These are phyloP conservation scores for Viola pubescens DNA, from an alignment of 441 rosid species.

Conservation along the genomic window DNA sequence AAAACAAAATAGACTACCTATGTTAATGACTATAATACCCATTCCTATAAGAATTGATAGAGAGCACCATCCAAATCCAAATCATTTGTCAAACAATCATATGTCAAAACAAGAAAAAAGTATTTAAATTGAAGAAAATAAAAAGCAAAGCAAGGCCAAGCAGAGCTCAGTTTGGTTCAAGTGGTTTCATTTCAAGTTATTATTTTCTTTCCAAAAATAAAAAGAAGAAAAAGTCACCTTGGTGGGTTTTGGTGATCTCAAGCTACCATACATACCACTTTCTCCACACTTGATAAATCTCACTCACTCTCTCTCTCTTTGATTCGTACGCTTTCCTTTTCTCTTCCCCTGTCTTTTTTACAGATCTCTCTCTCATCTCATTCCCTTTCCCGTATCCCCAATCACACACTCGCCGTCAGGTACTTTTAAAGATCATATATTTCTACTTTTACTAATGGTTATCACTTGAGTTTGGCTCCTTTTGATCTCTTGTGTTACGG, in stretches of 20 bases:
- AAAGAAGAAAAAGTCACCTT: neutral
- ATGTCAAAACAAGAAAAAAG: neutral
- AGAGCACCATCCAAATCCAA: neutral
- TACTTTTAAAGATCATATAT: slow-evolving; percentile 6
- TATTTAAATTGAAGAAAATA: neutral
- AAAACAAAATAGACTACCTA: no score
- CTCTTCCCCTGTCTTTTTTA: neutral
- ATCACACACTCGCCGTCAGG: slow-evolving; percentile 12
- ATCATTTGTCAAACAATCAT: neutral
- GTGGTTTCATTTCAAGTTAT: no score
- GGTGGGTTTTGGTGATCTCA: neutral
- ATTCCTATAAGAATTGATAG: no score
- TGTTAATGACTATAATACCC: no score
- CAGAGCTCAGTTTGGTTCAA: neutral
- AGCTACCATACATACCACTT: neutral
- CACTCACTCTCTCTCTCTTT: slow-evolving; percentile 1
- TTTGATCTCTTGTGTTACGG: slow-evolving; percentile 1
- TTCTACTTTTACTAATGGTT: neutral
- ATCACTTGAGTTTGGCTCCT: neutral
- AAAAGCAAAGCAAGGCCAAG: neutral
- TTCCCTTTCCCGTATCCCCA: neutral
- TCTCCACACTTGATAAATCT: neutral
- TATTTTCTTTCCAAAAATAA: no score
- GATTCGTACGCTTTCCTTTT: slow-evolving; percentile 10
- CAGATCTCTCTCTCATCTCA: slow-evolving; percentile 2